Conservation (phyloP, 345 rosid species). For the Tarenaya hassleriana region DNA sequence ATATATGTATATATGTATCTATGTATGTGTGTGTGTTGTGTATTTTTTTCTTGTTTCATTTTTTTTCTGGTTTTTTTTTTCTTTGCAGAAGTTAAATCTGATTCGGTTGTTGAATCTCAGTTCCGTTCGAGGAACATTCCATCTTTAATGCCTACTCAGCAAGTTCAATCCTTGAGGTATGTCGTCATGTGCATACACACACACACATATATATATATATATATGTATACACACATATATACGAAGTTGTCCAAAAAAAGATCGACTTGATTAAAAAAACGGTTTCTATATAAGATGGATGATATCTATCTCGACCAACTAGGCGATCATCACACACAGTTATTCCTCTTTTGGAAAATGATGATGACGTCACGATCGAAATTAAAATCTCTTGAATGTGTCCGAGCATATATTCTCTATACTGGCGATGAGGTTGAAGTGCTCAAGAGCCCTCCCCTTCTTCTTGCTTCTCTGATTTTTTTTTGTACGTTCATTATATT, state of each 20-base stretch:
- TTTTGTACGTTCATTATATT: slow-evolving; percentile 4
- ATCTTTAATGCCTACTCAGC: slow-evolving; percentile 37
- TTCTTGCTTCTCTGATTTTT: slow-evolving; percentile 14
- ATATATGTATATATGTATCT: slow-evolving; percentile 7
- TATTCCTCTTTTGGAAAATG: too few relatives aligned
- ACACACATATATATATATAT: neutral
- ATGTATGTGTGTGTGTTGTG: slow-evolving; percentile 1
- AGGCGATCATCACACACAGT: too few relatives aligned
- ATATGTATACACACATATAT: neutral
- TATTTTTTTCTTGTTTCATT: neutral
- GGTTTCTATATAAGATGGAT: too few relatives aligned
- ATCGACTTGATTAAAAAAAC: too few relatives aligned
- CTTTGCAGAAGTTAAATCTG: slow-evolving; percentile 40
- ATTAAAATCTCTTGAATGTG: too few relatives aligned
- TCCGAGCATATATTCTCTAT: too few relatives aligned
- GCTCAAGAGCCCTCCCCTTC: neutral
- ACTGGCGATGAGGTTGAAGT: too few relatives aligned
- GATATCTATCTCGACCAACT: too few relatives aligned
- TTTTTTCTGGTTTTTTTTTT: slow-evolving; percentile 9
- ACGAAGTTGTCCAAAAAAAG: too few relatives aligned
- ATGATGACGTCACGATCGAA: too few relatives aligned
- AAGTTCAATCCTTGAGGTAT: slow-evolving; percentile 59
- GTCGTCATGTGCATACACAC: slow-evolving; percentile 1
- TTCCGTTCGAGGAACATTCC: slow-evolving; percentile 32
- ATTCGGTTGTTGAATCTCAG: slow-evolving; percentile 41